Evolutionary conservation across 257 asterid genomes (phyloP).

Genomic region (Jasminum sambac): DNA sequence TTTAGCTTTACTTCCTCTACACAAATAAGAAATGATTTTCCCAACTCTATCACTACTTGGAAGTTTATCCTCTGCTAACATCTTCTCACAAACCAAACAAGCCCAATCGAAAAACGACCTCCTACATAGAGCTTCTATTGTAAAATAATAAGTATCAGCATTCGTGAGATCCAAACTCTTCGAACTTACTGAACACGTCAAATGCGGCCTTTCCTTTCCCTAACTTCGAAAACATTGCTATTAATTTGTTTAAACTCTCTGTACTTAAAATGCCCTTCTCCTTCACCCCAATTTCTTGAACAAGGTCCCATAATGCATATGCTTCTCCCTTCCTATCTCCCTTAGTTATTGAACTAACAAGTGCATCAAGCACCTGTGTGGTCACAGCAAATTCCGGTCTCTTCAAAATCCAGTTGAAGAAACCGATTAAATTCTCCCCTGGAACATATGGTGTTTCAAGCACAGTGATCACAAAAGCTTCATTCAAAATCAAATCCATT

Average conservation of each 20-base stretch:
- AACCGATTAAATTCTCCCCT: constrained; percentile 60
- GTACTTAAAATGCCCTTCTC: constrained; percentile 53
- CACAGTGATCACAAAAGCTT: constrained; percentile 57
- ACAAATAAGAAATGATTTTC: constrained; percentile 58
- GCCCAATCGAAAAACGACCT: constrained; percentile 69
- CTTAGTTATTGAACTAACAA: constrained; percentile 46
- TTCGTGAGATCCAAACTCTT: constrained; percentile 54
- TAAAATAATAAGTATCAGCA: constrained; percentile 64
- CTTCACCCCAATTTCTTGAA: constrained; percentile 55
- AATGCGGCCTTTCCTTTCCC: constrained; percentile 80
- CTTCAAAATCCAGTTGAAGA: constrained; percentile 60
- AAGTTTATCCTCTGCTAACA: constrained; percentile 55
- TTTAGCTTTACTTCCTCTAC: constrained; percentile 65
- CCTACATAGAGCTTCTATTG: constrained; percentile 73
- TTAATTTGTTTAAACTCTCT: constrained; percentile 50
- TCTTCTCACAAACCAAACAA: constrained; percentile 61
- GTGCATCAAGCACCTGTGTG: constrained; percentile 37
- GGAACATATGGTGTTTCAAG: constrained; percentile 57
- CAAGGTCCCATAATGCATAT: constrained; percentile 75
- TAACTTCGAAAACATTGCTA: constrained; percentile 57
- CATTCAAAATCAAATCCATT: constrained; percentile 50
- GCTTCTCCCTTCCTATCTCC: constrained; percentile 42
- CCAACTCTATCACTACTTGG: constrained; percentile 61
- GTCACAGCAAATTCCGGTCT: constrained; percentile 42
- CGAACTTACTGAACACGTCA: constrained; percentile 75